Base-by-base conservation (phyloP, 768 basidiomycete genomes). In the Paxillus involutus region DNA sequence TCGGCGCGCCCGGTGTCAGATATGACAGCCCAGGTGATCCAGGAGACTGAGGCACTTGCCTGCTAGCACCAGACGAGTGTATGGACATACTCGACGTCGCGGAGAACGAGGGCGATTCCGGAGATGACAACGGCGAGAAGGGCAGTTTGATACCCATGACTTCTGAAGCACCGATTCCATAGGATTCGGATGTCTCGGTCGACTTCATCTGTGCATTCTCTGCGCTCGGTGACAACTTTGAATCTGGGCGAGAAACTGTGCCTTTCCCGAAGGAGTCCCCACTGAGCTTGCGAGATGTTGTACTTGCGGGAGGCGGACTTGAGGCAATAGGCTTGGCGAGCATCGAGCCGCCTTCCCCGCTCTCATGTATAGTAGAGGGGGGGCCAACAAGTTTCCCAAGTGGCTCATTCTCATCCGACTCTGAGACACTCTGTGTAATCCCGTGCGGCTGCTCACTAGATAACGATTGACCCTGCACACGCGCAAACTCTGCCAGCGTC, bases 211-310 rank as follows among this genome's bases (percentile, higher is more conserved):
- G 42, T 13, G 32, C 16, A 48, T 51, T 67, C 19, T 70, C 71
- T 37, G 51, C 30, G 10, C 48, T 67, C 6, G 71, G 68, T 5
- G 70, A 67, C 39, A 73, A 58, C 52, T 72, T 75, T n/a, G 77
- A 77, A 44, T 75, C 75, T 13, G 75, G 70, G 10, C 73, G 69
- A 17, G 74, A 74, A 44, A 64, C 52, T 17, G 70, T 24, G 17
- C 58, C 56, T 12, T 43, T 66, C 9, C 58, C 63, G 29, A 62
- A 59, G 13, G 75, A 77, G 7, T 77, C 77, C n/a, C 60, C 63
- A 51, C 75, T 78, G 17, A 41, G 64, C 17, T 66, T 66, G 43
- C 69, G 68, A 44, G 59, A 52, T 17, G 65, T 42, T 52, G 59
- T 62, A 32, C 49, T 60, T 6, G 59, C 45, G n/a, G 61, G 61